Percentiles rank a stretch among this genome's conserved stretches.
Conservation (phyloP, 768 basidiomycete genomes). For the Suillus fuscotomentosus region DNA sequence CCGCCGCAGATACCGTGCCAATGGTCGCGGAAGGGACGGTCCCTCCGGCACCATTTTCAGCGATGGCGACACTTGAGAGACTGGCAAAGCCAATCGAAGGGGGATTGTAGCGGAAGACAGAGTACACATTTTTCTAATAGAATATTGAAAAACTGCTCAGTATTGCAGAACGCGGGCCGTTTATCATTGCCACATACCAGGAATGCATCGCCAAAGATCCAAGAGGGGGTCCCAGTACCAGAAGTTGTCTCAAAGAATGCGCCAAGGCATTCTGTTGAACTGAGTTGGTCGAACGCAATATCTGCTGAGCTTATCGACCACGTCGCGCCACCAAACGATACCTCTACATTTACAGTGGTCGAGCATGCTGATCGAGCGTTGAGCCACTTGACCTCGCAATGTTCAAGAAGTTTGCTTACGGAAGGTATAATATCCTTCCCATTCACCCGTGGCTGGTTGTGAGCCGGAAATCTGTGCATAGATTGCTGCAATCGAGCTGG, state of each 20-base stretch:
- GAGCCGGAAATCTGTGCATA: constrained; percentile 47
- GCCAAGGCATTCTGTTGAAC: constrained; percentile 45
- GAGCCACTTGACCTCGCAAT: neutral
- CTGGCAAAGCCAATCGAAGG: constrained; percentile 51
- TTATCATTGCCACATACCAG: constrained; percentile 25
- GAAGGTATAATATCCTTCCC: constrained; percentile 48
- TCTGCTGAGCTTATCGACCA: constrained; percentile 52
- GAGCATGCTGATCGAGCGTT: constrained; percentile 27
- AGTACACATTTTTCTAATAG: constrained; percentile 53
- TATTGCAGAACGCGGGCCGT: neutral
- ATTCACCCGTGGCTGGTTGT: constrained; percentile 31
- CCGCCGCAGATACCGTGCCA: constrained; percentile 47
- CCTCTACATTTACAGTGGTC: constrained; percentile 34
- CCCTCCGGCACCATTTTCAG: constrained; percentile 30
- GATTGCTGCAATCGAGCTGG: constrained; percentile 36
- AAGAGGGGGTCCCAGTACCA: constrained; percentile 33
- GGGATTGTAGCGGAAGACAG: constrained; percentile 50
- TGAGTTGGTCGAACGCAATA: constrained; percentile 41
- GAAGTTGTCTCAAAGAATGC: constrained; percentile 47
- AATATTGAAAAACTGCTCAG: neutral
- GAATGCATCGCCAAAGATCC: constrained; percentile 57
- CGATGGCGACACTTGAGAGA: constrained; percentile 32
- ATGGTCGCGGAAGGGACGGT: constrained; percentile 55
- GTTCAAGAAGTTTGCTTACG: constrained; percentile 23
- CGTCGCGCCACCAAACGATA: constrained; percentile 44